phyloP scores from a whole-genome alignment of 1,284 basidiomycete genomes.

The Earliella scabrosa region DNA sequence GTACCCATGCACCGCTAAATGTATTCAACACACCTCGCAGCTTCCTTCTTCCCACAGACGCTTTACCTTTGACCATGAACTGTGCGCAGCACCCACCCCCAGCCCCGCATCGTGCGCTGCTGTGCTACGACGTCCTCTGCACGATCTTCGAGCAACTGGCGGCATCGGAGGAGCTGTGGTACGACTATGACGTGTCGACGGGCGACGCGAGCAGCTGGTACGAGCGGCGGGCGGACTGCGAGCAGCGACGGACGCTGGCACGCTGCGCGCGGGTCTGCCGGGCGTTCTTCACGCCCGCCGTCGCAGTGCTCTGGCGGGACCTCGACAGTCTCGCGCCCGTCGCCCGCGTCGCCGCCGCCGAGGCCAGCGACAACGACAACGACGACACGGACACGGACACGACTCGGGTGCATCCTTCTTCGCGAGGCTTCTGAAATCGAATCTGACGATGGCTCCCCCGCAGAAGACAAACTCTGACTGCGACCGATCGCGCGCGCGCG shows the following conservation, averaged over 20 bases:
- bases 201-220: constrained; percentile 10
- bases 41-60: not conserved
- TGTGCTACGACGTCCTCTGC: constrained; percentile 19
- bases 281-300: constrained; percentile 17
- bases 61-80: not conserved
- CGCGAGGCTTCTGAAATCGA: no score
- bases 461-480: no score
- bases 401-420: no score
- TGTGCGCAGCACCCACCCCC: not conserved
- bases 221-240: not conserved
- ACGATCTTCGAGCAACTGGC: constrained; percentile 16
- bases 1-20: no score
- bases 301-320: constrained; percentile 15
- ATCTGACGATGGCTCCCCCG: no score
- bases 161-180: constrained; percentile 7
- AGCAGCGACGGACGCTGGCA: constrained; percentile 6
- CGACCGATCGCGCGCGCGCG: no score
- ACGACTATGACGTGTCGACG: constrained; percentile 14
- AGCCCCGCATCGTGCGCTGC: constrained; percentile 2
- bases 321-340: constrained; percentile 14
- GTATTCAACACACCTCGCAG: no score
- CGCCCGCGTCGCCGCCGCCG: not conserved
- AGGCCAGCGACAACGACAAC: no score
- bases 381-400: no score
- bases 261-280: constrained; percentile 17